phyloP scores from a whole-genome alignment of 1,139 yeast genomes.

The Diutina neorugosa region DNA sequence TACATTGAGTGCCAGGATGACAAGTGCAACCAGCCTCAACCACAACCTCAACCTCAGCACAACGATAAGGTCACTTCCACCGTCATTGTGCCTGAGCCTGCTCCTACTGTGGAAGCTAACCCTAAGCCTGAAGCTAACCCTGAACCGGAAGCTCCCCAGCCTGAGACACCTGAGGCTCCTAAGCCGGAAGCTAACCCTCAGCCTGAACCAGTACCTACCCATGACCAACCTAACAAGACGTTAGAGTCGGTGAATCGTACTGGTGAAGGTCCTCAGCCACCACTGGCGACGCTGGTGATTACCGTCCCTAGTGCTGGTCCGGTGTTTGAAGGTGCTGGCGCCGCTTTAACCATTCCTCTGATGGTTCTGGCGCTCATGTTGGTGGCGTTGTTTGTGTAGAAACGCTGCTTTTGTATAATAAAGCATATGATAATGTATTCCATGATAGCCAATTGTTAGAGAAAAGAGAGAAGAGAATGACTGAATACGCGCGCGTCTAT shows the following conservation, averaged over 20 bases:
- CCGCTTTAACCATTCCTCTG: background rate
- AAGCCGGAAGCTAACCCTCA: background rate
- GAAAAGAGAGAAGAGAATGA: too few relatives aligned
- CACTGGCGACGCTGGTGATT: background rate
- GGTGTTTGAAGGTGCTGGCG: background rate
- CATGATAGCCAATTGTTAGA: too few relatives aligned
- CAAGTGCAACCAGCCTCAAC: background rate
- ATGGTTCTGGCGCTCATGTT: background rate
- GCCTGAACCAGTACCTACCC: background rate
- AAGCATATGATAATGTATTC: background rate
- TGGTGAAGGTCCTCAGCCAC: background rate
- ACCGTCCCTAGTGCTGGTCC: background rate
- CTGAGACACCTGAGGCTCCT: too few relatives aligned
- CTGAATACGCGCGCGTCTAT: background rate
- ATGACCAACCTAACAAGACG: background rate
- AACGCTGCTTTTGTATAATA: background rate
- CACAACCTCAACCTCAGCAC: too few relatives aligned
- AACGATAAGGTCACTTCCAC: background rate
- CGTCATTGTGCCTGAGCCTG: background rate
- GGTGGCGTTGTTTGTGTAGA: background rate
- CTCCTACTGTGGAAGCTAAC: too few relatives aligned
- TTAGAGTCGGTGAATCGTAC: background rate
- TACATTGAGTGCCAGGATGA: background rate
- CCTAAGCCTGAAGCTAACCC: too few relatives aligned
- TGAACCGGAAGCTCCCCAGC: too few relatives aligned